Evolutionary conservation across 768 basidiomycete species (phyloP), one percentile per base, ranked within the genome.

Genomic region (Tylopilus felleus): DNA sequence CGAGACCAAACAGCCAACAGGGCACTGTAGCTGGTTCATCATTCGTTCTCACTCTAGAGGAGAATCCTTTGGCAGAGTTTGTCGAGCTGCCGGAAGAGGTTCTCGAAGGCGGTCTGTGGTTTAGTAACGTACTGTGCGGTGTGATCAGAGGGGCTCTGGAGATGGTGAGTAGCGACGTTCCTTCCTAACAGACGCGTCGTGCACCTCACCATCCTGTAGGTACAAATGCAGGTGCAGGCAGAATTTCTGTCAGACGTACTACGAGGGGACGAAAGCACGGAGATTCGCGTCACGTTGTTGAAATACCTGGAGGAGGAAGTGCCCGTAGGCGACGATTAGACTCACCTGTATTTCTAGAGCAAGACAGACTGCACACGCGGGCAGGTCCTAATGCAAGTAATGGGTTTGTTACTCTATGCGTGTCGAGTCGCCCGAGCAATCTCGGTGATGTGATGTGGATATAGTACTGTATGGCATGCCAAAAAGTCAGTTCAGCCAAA

Each of bases 271-370:
- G 96, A 98, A 65, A 84, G 76, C 58, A 98, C 96, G 22, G 96
- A 97, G 71, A 88, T 99, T 60, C 81, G 89, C 47, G 96, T 99
- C 50, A 88, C 83, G 61, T 74, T 99, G 60, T 74, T 97, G 52
- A 90, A 93, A 71, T 88, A 96, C 66, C 70, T 98, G 59, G 97
- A 99, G 67, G 97, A 99, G 71, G 97, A 99, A 70, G 85, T 96
- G 25, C 94, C 94, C 1, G 80, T 90, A 40, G 93, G 90, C 52
- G 94, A 97, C 65, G 94, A 97, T 73, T 96, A 77, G 72, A 70
- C 56, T 65, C 53, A 59, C 60, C 50, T 61, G 56, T 65, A 53
- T 47, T 47, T 56, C 38, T 60, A 58, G 56, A 47, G 28, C 49
- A 47, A 9, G 31, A 44, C 29, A 21, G 40, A 46, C 44, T 25